Evolutionary conservation across 2,329 filamentous ascomycete genomes (phyloP), one percentile per base, ranked within the genome.

Genomic region (Penicillium sp.): DNA sequence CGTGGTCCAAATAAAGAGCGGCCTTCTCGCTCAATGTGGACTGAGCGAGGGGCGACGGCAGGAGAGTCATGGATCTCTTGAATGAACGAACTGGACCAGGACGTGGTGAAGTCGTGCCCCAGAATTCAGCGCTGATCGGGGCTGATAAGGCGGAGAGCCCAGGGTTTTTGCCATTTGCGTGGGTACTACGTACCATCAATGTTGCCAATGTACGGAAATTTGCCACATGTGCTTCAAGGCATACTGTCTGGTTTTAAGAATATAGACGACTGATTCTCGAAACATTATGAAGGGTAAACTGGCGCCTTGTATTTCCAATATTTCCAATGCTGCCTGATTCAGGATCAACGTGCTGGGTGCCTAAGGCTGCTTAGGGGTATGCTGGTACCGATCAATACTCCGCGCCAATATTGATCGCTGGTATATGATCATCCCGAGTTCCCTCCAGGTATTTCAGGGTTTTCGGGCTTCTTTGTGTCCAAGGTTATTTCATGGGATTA

Each of bases 21-120:
- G 71, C 73, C 65, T 72, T 73, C 69, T 75, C 71, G 65, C 72
- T 70, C 69, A 75, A 64, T 52, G 69, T 71, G 66, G 71, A 70
- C 67, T 71, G 64, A 65, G 69, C 65, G 65, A 71, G 59, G 52
- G 67, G 65, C 56, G 69, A 72, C 51, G 72, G 68, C 65, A 71
- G 67, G 60, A 73, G 61, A 66, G 65, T 76, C 74, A 76, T 73
- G 64, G 71, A 70, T 66, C 64, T 63, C 58, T 61, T 35, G 1
- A 29, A 58, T 46, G 48, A 49, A 49, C 33, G 31, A 43, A 50
- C 31, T 27, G 55, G 51, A 53, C 48, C 33, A 54, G 49, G 37
- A 44, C 29, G 52, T 59, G 35, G 54, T 58, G 45, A 58, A 61
- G 59, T 61, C 54, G 59, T 65, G 56, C 50, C 53, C 53, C 49